These are phyloP conservation scores for Ogataea dorogensis DNA, from an alignment of 805 yeast species.

Conservation along the genomic window DNA sequence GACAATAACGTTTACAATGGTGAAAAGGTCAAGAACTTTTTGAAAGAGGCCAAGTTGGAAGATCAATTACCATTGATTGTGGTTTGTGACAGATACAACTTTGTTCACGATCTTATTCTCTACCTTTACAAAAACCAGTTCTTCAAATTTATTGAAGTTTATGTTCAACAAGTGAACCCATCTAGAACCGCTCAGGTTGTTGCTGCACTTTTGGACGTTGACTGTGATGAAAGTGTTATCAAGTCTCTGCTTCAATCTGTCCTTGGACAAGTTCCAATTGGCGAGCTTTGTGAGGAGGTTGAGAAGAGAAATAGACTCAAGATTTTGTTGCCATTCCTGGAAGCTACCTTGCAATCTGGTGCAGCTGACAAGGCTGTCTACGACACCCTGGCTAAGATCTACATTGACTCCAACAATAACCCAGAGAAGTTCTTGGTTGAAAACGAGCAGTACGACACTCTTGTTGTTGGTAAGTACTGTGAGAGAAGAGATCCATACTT, in stretches of 20 bases:
- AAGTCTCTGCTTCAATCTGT: conserved; percentile 79
- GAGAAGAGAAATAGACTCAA: conserved; percentile 95
- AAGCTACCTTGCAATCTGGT: conserved; percentile 80
- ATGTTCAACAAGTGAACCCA: conserved; percentile 97
- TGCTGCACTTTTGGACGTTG: conserved; percentile 95
- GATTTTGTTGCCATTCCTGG: conserved; percentile 88
- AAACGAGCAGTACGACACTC: conserved; percentile 86
- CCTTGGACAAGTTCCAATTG: conserved; percentile 91
- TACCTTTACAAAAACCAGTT: conserved; percentile 94
- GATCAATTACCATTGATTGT: conserved; percentile 96
- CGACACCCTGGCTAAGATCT: conserved; percentile 95
- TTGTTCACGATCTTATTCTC: conserved; percentile 88
- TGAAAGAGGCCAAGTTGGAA: conserved; percentile 89
- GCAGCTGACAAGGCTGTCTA: conserved; percentile 86
- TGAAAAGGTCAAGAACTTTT: conserved; percentile 94
- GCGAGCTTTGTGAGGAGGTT: conserved; percentile 86
- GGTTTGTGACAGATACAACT: conserved; percentile 90
- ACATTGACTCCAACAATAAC: conserved; percentile 95
- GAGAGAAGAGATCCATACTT: conserved; percentile 98
- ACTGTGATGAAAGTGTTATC: conserved; percentile 89
- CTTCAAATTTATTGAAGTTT: conserved; percentile 95
- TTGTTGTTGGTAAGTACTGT: conserved; percentile 95
- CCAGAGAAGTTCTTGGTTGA: conserved; percentile 96
- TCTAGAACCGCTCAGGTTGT: conserved; percentile 93
- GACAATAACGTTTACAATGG: conserved; percentile 94